Evolutionary conservation across 1,139 yeast species (phyloP), one percentile per base, ranked within the genome.

Genomic region (Magnusiomyces ingens): DNA sequence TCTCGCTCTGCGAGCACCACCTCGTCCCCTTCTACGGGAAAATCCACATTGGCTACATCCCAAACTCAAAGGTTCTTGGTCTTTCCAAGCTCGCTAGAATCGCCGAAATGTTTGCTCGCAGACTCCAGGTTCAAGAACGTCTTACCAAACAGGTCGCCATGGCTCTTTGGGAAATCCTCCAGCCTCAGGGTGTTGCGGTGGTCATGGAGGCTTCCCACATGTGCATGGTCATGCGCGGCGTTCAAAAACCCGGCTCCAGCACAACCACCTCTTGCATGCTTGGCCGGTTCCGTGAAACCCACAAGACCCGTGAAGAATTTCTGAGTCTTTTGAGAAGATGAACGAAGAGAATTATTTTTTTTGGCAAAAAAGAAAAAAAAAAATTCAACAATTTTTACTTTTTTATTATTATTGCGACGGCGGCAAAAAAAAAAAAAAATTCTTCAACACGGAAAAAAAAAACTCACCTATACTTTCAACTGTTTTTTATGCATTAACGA

Each of bases 211-310:
- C 98, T 29, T 82, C 94, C 10, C 99, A 93, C 68, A 93, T 94
- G 99, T 93, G 99, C 71, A 93, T 93, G 99, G 98, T 91, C 36
- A 89, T 95, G 70, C 81, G 99, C 67, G 99, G 99, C 50, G 90
- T 93, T 22, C 97, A 93, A 69, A 94, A 93, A 71, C 82, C 96
- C 0, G 97, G 98, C 1, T 85, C 96, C 19, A 80, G 88, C 29
- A 93, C 99, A 2, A 84, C 93, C 47, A 94, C 99, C 32, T 88
- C 96, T 66, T 91, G 98, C 67, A 90, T 93, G 98, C 78, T 93
- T 65, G 99, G 99, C 13, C 85, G 95, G 62, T 91, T 93, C 75
- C 79, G 98, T 66, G 86, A 84, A 55, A 87, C 89, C 50, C 97
- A 90, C 69, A 89, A 88, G 74, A 93, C 99, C 3, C 81, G 99